Evolutionary conservation across 2,329 filamentous ascomycete species (phyloP).

Genomic region (Pezicula rhizophila): DNA sequence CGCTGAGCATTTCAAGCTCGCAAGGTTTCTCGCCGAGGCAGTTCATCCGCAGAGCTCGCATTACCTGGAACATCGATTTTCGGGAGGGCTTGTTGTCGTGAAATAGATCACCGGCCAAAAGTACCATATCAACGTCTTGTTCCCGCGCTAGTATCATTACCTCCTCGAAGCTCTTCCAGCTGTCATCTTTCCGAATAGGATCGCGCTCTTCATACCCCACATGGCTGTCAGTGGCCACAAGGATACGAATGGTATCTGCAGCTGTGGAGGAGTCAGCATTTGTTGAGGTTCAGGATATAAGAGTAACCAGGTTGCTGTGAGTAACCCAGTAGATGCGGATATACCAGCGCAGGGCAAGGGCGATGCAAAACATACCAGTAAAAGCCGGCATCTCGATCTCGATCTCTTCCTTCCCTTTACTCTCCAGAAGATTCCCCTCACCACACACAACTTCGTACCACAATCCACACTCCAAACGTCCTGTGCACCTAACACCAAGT

Average conservation of each 20-base stretch:
- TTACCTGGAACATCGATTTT: slow-evolving; percentile 95
- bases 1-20: slow-evolving; percentile 88
- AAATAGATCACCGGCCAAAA: slow-evolving; percentile 90
- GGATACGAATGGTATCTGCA: slow-evolving; percentile 85
- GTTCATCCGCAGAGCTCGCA: slow-evolving; percentile 88
- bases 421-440: too few species aligned
- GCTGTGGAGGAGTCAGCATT: slow-evolving; percentile 14
- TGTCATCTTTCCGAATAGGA: slow-evolving; percentile 90
- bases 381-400: slow-evolving; percentile 21
- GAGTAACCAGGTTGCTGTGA: not conserved
- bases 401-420: not conserved
- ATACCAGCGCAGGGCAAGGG: not conserved
- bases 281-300: not conserved
- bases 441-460: too few species aligned
- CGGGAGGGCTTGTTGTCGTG: slow-evolving; percentile 97
- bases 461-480: too few species aligned
- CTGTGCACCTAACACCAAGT: too few species aligned
- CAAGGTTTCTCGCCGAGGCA: slow-evolving; percentile 94
- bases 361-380: slow-evolving; percentile 7
- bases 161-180: slow-evolving; percentile 94
- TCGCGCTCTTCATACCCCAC: slow-evolving; percentile 95
- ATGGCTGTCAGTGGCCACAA: slow-evolving; percentile 95
- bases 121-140: slow-evolving; percentile 91
- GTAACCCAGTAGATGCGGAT: too few species aligned
- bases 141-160: slow-evolving; percentile 83